Conservation (phyloP, 768 basidiomycete genomes). For the Psilocybe subaeruginosa region DNA sequence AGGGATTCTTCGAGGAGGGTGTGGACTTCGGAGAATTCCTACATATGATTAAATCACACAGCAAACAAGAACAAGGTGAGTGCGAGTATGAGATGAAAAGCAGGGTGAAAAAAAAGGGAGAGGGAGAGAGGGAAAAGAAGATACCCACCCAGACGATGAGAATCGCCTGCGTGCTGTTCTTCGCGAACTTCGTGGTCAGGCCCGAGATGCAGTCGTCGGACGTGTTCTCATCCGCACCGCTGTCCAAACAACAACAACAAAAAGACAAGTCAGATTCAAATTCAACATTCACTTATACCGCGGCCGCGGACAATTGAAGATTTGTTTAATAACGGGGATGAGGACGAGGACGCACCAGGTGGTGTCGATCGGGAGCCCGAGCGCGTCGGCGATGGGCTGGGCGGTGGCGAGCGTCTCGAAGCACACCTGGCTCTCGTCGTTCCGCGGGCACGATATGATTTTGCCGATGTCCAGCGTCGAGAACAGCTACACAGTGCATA, state of each 20-base stretch:
- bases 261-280: too few relatives aligned
- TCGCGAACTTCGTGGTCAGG: slow-evolving; percentile 22
- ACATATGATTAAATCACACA: too few relatives aligned
- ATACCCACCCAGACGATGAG: slow-evolving; percentile 26
- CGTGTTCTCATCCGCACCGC: slow-evolving; percentile 28
- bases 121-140: background rate
- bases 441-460: slow-evolving; percentile 26
- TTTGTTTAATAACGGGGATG: background rate
- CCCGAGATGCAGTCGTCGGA: slow-evolving; percentile 28
- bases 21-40: slow-evolving; percentile 22
- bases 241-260: slow-evolving; percentile 4
- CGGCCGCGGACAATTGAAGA: too few relatives aligned
- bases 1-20: slow-evolving; percentile 21
- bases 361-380: slow-evolving; percentile 25
- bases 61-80: too few relatives aligned
- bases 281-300: too few relatives aligned
- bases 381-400: slow-evolving; percentile 24
- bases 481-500: slow-evolving; percentile 12
- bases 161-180: slow-evolving; percentile 25
- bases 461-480: slow-evolving; percentile 27
- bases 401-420: slow-evolving; percentile 25
- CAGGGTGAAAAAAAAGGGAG: too few relatives aligned
- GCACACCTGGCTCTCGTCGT: slow-evolving; percentile 24
- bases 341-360: slow-evolving; percentile 20
- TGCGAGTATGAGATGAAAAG: background rate